phyloP scores from a whole-genome alignment of 2,329 filamentous ascomycete species.

The Lecanoromycetidae sp. region DNA sequence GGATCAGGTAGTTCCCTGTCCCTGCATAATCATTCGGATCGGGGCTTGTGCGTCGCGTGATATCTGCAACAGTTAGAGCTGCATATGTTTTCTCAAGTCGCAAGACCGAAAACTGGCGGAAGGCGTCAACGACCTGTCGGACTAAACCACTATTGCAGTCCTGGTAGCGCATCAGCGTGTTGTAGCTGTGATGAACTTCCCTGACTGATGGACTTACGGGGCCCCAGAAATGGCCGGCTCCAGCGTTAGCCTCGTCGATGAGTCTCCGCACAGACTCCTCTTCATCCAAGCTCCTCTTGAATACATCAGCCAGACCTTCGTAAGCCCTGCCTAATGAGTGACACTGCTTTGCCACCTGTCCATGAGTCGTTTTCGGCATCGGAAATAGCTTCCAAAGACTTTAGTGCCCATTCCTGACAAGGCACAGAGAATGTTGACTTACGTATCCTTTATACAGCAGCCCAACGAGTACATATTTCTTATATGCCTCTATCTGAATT shows the following conservation, averaged over 20 bases:
- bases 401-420: neutral
- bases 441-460: conserved; percentile 58
- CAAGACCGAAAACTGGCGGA: conserved; percentile 63
- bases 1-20: conserved; percentile 27
- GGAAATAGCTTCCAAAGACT: conserved; percentile 29
- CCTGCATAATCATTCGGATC: conserved; percentile 21
- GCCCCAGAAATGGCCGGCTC: conserved; percentile 48
- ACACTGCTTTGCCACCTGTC: conserved; percentile 44
- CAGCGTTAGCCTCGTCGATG: conserved; percentile 50
- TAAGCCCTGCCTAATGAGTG: conserved; percentile 56
- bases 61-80: conserved; percentile 44
- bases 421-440: conserved; percentile 18
- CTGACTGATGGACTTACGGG: conserved; percentile 32
- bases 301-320: conserved; percentile 54
- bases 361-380: conserved; percentile 46
- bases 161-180: conserved; percentile 21
- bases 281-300: conserved; percentile 38
- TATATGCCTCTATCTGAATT: conserved; percentile 80
- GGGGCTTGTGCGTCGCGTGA: conserved; percentile 27
- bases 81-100: conserved; percentile 62
- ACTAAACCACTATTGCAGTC: conserved; percentile 67
- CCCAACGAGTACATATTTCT: conserved; percentile 73
- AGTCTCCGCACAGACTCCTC: conserved; percentile 43
- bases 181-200: conserved; percentile 7
- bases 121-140: conserved; percentile 54